Conservation (phyloP, 139 green algal genomes). For the Chlamydomonas sp. region DNA sequence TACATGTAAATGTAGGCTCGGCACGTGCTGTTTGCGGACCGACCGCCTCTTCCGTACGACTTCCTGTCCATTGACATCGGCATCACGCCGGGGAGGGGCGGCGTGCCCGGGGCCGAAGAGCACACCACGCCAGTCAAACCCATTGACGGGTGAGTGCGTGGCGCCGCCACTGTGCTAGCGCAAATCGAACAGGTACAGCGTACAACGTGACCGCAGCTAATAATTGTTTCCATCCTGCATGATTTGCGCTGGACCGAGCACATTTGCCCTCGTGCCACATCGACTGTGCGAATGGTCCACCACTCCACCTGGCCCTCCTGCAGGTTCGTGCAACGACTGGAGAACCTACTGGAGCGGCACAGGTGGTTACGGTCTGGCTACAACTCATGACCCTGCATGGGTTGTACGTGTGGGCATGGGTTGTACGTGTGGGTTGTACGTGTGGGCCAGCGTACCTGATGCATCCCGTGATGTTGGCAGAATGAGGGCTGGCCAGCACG, state of each 20-base stretch:
- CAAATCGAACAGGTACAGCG: neutral
- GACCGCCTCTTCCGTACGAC: conserved; percentile 87
- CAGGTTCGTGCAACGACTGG: conserved; percentile 46
- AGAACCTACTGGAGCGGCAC: conserved; percentile 23
- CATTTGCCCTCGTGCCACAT: neutral
- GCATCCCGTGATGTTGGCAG: neutral
- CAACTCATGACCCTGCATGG: neutral
- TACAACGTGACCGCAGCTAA: neutral
- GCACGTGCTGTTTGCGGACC: conserved; percentile 60
- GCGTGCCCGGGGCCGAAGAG: conserved; percentile 71
- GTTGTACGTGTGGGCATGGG: neutral
- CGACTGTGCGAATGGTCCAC: too few relatives aligned
- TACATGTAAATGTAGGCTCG: conserved; percentile 39
- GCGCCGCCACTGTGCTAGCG: neutral
- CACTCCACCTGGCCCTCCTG: too few relatives aligned
- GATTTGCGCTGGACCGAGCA: neutral
- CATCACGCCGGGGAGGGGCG: conserved; percentile 78
- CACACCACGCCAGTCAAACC: conserved; percentile 92
- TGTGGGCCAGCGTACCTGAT: neutral
- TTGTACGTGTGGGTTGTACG: neutral
- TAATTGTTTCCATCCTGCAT: neutral
- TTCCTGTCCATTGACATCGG: conserved; percentile 93
- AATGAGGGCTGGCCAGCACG: neutral
- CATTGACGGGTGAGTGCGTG: conserved; percentile 75
- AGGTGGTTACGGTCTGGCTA: neutral